Evolutionary conservation across 345 rosid genomes (phyloP), one percentile per base, ranked within the genome.

Genomic region (Hibiscus trionum): DNA sequence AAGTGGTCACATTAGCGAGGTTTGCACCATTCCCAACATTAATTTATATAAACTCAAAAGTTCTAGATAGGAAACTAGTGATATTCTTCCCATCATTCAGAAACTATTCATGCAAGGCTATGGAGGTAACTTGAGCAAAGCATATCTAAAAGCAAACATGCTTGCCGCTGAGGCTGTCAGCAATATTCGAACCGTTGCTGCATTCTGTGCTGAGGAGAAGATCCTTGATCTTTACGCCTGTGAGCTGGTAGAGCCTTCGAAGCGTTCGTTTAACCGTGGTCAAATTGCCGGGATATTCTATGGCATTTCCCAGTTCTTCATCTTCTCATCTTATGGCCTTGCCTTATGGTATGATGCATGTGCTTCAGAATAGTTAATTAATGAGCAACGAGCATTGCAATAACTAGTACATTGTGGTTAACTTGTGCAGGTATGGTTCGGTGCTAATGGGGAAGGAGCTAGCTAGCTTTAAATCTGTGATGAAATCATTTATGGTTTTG

Each of bases 1-100:
- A 50, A 86, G 99, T 47, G 97, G 99, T 7, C 99, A 94, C 80
- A 90, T 94, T 71, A 92, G 99, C 56, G 99, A 95, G 99, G 99
- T 94, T 82, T 49, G 3, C 29, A 31, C 27, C 70, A 61, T 69
- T 74, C 68, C 61, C 29, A 16, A 9, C 9, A 12, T 60, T 19
- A 73, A 7, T 52, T 35, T 50, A 66, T 17, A 47, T 24, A 35
- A 17, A 8, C 47, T 17, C 10, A 7, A 44, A n/a, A 8, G 33
- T 27, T 61, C 2, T 11, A 11, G 52, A 47, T 14, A 47, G 15
- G n/a, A 39, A 47, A 35, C 27, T 67, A 61, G 1, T 66, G 69
- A 72, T 19, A 12, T 37, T 39, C 19, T 66, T 61, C 29, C 49
- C 59, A 17, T 69, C 56, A 72, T 72, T 76, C 86, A 94, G 99